Conservation (phyloP, 768 basidiomycete species). For the Calocybe cyanea region DNA sequence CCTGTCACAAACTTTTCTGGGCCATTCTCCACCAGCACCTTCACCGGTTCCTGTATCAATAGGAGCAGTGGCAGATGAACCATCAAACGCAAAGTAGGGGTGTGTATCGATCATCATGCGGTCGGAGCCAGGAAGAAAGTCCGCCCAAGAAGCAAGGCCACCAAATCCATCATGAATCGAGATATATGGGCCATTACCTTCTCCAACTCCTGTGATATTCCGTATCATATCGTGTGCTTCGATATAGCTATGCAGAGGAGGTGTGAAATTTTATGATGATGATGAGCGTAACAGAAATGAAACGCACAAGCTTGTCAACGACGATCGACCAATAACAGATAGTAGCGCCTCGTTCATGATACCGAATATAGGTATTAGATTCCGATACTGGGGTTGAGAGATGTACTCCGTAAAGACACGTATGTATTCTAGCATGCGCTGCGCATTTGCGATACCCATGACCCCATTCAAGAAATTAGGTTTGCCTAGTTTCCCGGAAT, state of each 20-base stretch:
- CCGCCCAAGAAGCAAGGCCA: slow-evolving; percentile 31
- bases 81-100: slow-evolving; percentile 47
- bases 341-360: slow-evolving; percentile 62
- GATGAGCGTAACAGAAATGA: slow-evolving; percentile 23
- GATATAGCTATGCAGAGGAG: slow-evolving; percentile 41
- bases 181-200: slow-evolving; percentile 61
- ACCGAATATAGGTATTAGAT: slow-evolving; percentile 62
- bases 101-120: slow-evolving; percentile 38
- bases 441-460: slow-evolving; percentile 87
- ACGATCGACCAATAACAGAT: slow-evolving; percentile 49
- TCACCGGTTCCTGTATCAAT: slow-evolving; percentile 27
- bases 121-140: slow-evolving; percentile 35
- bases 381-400: slow-evolving; percentile 68
- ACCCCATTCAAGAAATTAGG: slow-evolving; percentile 69
- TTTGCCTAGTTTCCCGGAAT: slow-evolving; percentile 57
- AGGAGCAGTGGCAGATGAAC: slow-evolving; percentile 25
- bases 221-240: slow-evolving; percentile 62
- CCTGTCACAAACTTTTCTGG: slow-evolving; percentile 39
- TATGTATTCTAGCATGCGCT: slow-evolving; percentile 74
- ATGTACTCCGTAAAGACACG: slow-evolving; percentile 81
- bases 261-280: slow-evolving; percentile 29
- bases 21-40: slow-evolving; percentile 38
- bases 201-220: slow-evolving; percentile 68
- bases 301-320: slow-evolving; percentile 59
- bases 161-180: slow-evolving; percentile 44